Conservation (phyloP, 176 grass and related monocot species). For the Pharus latifolius region DNA sequence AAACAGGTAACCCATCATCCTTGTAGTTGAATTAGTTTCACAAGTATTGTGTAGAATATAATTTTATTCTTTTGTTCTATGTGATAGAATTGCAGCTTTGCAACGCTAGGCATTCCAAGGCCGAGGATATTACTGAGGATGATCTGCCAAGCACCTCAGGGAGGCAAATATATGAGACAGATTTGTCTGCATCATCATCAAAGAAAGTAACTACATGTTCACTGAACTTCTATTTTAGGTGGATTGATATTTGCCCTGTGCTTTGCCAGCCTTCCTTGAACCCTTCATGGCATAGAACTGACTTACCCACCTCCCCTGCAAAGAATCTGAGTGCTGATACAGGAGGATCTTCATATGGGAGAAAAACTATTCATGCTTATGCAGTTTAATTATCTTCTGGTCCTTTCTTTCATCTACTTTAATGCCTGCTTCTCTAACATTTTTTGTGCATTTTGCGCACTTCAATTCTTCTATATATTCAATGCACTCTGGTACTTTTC, state of each 20-base stretch:
- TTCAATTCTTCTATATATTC: background rate
- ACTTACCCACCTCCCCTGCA: background rate
- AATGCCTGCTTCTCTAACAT: background rate
- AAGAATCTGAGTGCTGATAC: background rate
- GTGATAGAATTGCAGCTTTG: conserved; percentile 76
- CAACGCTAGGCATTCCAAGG: conserved; percentile 64
- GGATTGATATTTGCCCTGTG: background rate
- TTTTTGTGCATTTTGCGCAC: background rate
- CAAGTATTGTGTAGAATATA: background rate
- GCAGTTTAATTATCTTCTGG: background rate
- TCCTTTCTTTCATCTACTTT: background rate
- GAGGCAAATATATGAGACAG: conserved; percentile 55
- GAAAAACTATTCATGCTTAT: background rate
- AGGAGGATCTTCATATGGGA: background rate
- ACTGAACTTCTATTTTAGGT: conserved; percentile 5
- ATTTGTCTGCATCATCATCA: conserved; percentile 34
- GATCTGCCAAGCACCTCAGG: conserved; percentile 89
- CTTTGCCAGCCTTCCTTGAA: background rate
- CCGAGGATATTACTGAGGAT: conserved; percentile 55
- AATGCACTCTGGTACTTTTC: background rate
- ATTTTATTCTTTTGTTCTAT: conserved; percentile 3
- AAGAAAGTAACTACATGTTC: conserved; percentile 34
- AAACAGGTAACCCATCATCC: conserved; percentile 58
- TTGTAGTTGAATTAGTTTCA: background rate
- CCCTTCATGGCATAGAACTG: background rate